Base-by-base conservation (phyloP, 2,329 filamentous ascomycete species). In the Claviceps citrina region DNA sequence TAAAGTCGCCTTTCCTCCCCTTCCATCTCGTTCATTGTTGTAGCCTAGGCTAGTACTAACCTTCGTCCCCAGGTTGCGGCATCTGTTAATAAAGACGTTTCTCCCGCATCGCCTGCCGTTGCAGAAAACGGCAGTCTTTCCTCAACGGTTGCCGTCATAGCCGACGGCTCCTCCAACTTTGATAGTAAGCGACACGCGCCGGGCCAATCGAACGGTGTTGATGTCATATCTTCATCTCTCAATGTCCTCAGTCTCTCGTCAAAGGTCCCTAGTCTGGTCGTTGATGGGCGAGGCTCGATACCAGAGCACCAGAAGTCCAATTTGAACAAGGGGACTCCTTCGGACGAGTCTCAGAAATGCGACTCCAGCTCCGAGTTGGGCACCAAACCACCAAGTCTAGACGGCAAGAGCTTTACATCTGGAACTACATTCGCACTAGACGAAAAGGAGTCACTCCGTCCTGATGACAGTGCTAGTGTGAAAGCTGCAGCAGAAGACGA, bases 351-450 rank as follows among this genome's bases (percentile, higher is more conserved):
- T 12, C 70, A 70, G 47, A 67, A 66, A 52, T 70, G 71, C 31
- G 76, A 80, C 53, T 79, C 75, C 2, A 71, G 63, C 49, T 80
- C 75, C 3, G 76, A 80, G 41, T 60, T 78, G 22, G 75, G 68
- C 30, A 86, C 79, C 3, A 95, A 95, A 60, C 84, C 84, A 38
- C 81, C 84, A 27, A 95, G 86, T 55, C 69, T 94, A 31, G 89
- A 95, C 57, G 86, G 84, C 36, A 95, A 95, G 64, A 95, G 87
- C 57, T 84, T 93, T 51, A 85, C 85, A 4, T 96, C 89, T 20
- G 85, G 84, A 13, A 93, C 85, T 4, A 95, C 89, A 0, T 95
- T 94, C 62, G 86, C 84, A n/a, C 67, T 95, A 55, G 89, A 96
- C 53, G 89, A 96, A 60, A 95, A 95, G 58, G 89, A 95, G 57